Evolutionary conservation across 129 eudicot genomes (phyloP).

Genomic region (Artemisia tridentata): DNA sequence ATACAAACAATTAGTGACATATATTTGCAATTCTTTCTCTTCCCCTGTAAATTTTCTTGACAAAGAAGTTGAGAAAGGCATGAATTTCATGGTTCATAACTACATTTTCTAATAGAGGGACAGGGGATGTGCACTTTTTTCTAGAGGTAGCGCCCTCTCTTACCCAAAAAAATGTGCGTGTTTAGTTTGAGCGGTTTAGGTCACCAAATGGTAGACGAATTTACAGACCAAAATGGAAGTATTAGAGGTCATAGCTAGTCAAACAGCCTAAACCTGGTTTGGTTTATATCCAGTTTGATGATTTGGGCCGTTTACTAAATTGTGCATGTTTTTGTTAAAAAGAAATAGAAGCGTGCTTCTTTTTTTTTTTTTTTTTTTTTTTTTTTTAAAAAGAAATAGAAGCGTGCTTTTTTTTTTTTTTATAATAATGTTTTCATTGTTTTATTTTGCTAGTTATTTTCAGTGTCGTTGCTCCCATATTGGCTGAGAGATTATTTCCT

Average conservation of each 20-base stretch:
- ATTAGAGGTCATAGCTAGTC: not conserved
- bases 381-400: not conserved
- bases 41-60: conserved; percentile 7
- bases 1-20: not conserved
- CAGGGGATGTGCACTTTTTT: not conserved
- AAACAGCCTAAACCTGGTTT: not conserved
- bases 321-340: not conserved
- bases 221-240: not conserved
- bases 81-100: conserved; percentile 2
- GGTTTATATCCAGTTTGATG: not conserved
- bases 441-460: not conserved
- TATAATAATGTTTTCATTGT: not conserved
- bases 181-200: not conserved
- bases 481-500: conserved; percentile 4
- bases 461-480: not conserved
- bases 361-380: not conserved
- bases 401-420: too few relatives aligned
- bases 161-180: not conserved
- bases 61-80: conserved; percentile 9
- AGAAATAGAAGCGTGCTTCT: too few relatives aligned
- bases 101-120: conserved; percentile 6
- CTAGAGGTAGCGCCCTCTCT: not conserved
- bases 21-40: not conserved
- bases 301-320: not conserved
- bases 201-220: not conserved